Conservation (phyloP, 2,329 filamentous ascomycete genomes). For the Trichoderma citrinoviride region DNA sequence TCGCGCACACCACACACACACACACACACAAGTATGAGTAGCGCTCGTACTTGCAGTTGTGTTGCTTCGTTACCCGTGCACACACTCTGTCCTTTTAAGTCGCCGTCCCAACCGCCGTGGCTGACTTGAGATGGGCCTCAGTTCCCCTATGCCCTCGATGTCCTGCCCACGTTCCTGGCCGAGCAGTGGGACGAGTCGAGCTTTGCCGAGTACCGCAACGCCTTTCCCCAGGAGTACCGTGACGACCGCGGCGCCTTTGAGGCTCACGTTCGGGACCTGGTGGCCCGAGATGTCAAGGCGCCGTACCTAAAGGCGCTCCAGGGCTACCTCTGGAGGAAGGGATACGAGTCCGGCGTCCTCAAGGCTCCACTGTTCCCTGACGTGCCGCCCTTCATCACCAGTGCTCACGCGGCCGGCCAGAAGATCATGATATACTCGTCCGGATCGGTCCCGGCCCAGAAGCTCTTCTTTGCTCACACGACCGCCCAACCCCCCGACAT, state of each 20-base stretch:
- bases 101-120: conserved; percentile 11
- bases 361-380: conserved; percentile 73
- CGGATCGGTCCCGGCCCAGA: conserved; percentile 76
- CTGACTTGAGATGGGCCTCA: conserved; percentile 35
- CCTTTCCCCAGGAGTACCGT: conserved; percentile 66
- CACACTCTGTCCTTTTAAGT: not conserved
- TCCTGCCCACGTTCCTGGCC: conserved; percentile 61
- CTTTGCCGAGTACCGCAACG: conserved; percentile 66
- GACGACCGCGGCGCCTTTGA: conserved; percentile 58
- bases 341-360: conserved; percentile 68
- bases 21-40: too few species aligned
- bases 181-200: conserved; percentile 63
- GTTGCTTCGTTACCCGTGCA: not conserved
- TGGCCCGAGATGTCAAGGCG: conserved; percentile 69
- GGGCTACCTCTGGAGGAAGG: conserved; percentile 73
- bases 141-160: conserved; percentile 74
- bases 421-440: conserved; percentile 77
- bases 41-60: not conserved
- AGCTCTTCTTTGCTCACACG: conserved; percentile 71
- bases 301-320: conserved; percentile 77
- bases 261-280: conserved; percentile 67
- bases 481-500: conserved; percentile 58
- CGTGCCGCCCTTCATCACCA: conserved; percentile 60
- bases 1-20: conserved; percentile 4
- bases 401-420: conserved; percentile 56